phyloP scores from a whole-genome alignment of 2,329 filamentous ascomycete species.

The Alternaria brassicae region DNA sequence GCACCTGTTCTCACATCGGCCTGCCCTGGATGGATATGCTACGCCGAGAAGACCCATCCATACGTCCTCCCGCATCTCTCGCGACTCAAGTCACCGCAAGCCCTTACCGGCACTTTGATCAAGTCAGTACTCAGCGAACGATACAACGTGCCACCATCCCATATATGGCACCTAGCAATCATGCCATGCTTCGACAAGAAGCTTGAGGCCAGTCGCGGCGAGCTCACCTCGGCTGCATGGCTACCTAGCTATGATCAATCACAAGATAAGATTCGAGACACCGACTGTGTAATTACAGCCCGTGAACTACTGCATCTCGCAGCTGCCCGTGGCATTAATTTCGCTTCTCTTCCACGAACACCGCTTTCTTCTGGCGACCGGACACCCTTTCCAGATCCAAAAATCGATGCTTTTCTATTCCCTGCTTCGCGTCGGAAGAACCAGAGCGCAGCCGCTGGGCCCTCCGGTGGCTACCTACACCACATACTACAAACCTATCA shows the following conservation, averaged over 20 bases:
- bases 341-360: conserved; percentile 72
- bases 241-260: conserved; percentile 33
- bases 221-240: conserved; percentile 86
- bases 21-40: conserved; percentile 98
- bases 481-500: conserved; percentile 82
- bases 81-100: conserved; percentile 90
- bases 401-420: conserved; percentile 77
- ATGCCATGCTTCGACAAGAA: conserved; percentile 99
- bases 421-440: conserved; percentile 52
- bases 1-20: conserved; percentile 82
- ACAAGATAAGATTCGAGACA: conserved; percentile 70
- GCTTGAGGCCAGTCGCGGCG: conserved; percentile 90
- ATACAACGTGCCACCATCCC: conserved; percentile 74
- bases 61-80: conserved; percentile 92
- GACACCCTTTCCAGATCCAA: conserved; percentile 74
- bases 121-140: conserved; percentile 82
- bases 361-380: conserved; percentile 57
- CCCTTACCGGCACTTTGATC: conserved; percentile 84
- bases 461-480: conserved; percentile 87
- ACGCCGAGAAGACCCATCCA: conserved; percentile 97
- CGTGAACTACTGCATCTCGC: conserved; percentile 92
- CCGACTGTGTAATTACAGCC: conserved; percentile 97
- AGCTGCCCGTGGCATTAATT: conserved; percentile 77
- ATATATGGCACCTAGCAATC: conserved; percentile 92
- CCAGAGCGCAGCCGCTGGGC: conserved; percentile 67